These are phyloP conservation scores for Multifurca ochricompacta DNA, from an alignment of 768 basidiomycete species.

Conservation along the genomic window DNA sequence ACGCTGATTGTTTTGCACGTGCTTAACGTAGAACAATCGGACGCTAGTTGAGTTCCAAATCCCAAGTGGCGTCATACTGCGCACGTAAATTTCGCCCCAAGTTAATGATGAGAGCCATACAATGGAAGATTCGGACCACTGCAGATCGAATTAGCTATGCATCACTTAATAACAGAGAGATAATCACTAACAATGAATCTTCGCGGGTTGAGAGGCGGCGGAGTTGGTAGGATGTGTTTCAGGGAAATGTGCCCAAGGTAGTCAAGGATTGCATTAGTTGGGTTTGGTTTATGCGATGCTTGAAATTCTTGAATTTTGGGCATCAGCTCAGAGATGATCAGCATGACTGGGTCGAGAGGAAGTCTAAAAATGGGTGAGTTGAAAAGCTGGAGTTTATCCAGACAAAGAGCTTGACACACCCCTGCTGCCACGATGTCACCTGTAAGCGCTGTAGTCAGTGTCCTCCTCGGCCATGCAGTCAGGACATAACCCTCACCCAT, in stretches of 20 bases:
- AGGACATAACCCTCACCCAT: conserved; percentile 63
- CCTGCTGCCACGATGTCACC: conserved; percentile 95
- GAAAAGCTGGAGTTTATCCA: not conserved
- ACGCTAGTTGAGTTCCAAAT: conserved; percentile 91
- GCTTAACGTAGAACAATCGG: conserved; percentile 86
- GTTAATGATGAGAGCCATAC: conserved; percentile 90
- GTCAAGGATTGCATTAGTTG: conserved; percentile 63
- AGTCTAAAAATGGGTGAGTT: conserved; percentile 39
- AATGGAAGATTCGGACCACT: conserved; percentile 92
- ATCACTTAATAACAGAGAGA: conserved; percentile 2
- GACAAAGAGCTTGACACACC: conserved; percentile 40
- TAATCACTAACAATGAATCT: conserved; percentile 57
- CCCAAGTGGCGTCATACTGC: conserved; percentile 77
- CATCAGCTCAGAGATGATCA: conserved; percentile 81
- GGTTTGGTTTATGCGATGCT: conserved; percentile 51
- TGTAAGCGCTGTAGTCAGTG: conserved; percentile 25
- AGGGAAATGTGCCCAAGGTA: conserved; percentile 66
- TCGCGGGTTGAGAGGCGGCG: conserved; percentile 56
- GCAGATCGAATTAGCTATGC: conserved; percentile 9
- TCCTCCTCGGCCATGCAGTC: not conserved
- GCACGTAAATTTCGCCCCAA: conserved; percentile 94
- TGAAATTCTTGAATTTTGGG: conserved; percentile 82
- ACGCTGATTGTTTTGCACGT: conserved; percentile 58
- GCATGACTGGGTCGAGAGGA: conserved; percentile 80
- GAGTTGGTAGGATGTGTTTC: conserved; percentile 64